A percentile compares a stretch with the other conserved stretches of the same genome.
Conservation (phyloP, 768 basidiomycete genomes). For the Piloderma croceum region DNA sequence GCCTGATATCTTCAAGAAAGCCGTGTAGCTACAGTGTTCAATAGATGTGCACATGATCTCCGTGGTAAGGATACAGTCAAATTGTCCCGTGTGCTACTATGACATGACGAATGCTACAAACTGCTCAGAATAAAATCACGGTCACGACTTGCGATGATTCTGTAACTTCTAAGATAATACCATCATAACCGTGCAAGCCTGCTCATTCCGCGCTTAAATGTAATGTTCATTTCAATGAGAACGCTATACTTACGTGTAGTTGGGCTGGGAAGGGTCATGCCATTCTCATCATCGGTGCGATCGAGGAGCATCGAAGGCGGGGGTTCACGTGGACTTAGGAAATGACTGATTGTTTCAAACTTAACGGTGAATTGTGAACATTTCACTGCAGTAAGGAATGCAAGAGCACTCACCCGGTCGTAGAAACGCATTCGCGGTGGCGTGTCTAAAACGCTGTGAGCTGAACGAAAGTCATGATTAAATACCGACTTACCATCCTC, state of each 20-base stretch:
- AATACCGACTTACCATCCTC: conserved; percentile 74
- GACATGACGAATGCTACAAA: neutral
- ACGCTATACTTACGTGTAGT: conserved; percentile 52
- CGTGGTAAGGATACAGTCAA: neutral
- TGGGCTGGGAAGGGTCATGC: conserved; percentile 59
- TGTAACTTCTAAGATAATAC: conserved; percentile 74
- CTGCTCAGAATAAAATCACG: conserved; percentile 57
- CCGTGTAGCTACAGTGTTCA: neutral
- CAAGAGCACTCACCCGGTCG: conserved; percentile 48
- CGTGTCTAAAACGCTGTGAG: conserved; percentile 58
- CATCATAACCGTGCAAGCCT: conserved; percentile 61
- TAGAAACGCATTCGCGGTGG: conserved; percentile 70
- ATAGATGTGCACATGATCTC: neutral
- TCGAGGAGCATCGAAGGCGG: conserved; percentile 80
- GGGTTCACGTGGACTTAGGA: conserved; percentile 66
- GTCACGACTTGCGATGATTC: conserved; percentile 73
- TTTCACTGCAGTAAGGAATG: neutral
- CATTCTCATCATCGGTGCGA: conserved; percentile 71
- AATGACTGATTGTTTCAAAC: conserved; percentile 77
- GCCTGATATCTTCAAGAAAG: conserved; percentile 64
- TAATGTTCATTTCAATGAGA: conserved; percentile 2
- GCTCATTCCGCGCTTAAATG: conserved; percentile 9
- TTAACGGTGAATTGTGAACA: conserved; percentile 18
- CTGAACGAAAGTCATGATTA: too few species aligned
- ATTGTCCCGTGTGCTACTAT: neutral